Conservation (phyloP, 306 rosid genomes). For the Glycine tomentella region DNA sequence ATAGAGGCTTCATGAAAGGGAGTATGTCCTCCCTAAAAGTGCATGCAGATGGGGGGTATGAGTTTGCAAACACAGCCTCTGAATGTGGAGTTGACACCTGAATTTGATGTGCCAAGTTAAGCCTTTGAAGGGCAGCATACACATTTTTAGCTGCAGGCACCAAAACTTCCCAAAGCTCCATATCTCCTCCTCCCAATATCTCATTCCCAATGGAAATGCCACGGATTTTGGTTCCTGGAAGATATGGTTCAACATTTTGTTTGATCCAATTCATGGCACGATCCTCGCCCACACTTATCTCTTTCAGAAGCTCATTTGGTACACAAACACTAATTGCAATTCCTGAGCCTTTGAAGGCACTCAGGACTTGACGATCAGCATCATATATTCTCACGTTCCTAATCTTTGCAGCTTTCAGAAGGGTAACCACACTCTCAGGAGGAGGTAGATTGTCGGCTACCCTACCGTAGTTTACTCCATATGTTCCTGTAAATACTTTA, state of each 20-base stretch:
- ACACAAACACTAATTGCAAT: conserved; percentile 68
- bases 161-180: conserved; percentile 73
- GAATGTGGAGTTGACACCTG: conserved; percentile 94
- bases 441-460: conserved; percentile 81
- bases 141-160: conserved; percentile 81
- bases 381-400: conserved; percentile 82
- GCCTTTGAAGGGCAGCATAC: conserved; percentile 61
- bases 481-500: conserved; percentile 70
- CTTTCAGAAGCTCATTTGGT: conserved; percentile 64
- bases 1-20: conserved; percentile 74
- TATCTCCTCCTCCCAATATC: conserved; percentile 63
- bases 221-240: conserved; percentile 74
- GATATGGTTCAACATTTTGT: conserved; percentile 74
- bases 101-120: conserved; percentile 54
- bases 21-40: conserved; percentile 70
- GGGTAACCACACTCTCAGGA: conserved; percentile 81
- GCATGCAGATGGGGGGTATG: conserved; percentile 91
- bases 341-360: conserved; percentile 86
- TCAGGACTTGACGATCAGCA: conserved; percentile 67
- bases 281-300: conserved; percentile 71
- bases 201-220: conserved; percentile 94
- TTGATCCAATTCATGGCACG: conserved; percentile 90
- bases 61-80: conserved; percentile 84
- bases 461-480: conserved; percentile 91
- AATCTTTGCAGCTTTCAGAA: conserved; percentile 85